Conservation (phyloP, 345 rosid species). For the Lagerstroemia speciosa region DNA sequence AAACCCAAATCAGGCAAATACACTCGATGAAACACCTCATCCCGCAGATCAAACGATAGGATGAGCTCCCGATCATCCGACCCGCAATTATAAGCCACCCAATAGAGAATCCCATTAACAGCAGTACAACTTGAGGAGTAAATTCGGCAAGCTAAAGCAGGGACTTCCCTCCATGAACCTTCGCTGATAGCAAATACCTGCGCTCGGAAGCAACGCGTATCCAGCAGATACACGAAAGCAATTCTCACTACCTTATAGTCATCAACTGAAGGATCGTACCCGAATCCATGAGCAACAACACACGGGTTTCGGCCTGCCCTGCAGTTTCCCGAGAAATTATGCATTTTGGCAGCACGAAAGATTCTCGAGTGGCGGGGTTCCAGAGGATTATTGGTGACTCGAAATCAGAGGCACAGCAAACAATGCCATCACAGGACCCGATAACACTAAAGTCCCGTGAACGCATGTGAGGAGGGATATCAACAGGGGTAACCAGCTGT, state of each 20-base stretch:
- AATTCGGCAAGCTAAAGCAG: not conserved
- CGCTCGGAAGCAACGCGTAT: not conserved
- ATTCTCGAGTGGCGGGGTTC: slow-evolving; percentile 3
- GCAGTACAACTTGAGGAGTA: not conserved
- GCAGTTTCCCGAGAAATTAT: not conserved
- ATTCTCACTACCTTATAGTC: slow-evolving; percentile 9
- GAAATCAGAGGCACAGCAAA: not conserved
- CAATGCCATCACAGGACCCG: slow-evolving; percentile 11
- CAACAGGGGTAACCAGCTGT: not conserved
- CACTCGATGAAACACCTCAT: not conserved
- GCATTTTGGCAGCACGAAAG: not conserved
- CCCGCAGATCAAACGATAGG: slow-evolving; percentile 4
- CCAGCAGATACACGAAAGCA: not conserved
- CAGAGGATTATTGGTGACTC: not conserved
- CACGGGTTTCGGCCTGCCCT: not conserved
- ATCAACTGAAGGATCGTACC: not conserved
- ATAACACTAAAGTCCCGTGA: not conserved
- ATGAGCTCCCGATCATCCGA: not conserved
- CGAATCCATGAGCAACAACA: slow-evolving; percentile 3
- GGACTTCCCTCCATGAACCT: not conserved
- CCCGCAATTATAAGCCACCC: not conserved
- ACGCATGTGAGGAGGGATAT: not conserved
- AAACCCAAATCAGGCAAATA: not conserved
- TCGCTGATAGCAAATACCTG: not conserved
- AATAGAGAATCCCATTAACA: slow-evolving; percentile 3